These are phyloP conservation scores for Alternaria burnsii DNA, from an alignment of 2,329 filamentous ascomycete genomes.

Conservation along the genomic window DNA sequence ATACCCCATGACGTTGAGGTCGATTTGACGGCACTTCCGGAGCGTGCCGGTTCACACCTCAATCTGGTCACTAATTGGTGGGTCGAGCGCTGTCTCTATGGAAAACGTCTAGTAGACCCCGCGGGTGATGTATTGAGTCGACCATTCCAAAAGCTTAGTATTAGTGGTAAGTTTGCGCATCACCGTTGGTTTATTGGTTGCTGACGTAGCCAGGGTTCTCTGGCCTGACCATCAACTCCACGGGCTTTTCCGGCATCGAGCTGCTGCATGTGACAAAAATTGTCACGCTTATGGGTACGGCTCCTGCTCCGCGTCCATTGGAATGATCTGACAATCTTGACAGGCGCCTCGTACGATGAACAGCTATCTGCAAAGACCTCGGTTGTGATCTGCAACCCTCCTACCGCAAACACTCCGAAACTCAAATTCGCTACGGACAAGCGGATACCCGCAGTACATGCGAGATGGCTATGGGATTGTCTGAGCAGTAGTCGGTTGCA, in stretches of 20 bases:
- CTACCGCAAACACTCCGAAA: conserved; percentile 73
- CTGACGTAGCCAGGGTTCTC: conserved; percentile 64
- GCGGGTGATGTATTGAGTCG: conserved; percentile 75
- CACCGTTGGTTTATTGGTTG: conserved; percentile 11
- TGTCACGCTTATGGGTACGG: conserved; percentile 72
- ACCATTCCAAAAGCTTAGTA: conserved; percentile 76
- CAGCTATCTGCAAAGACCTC: conserved; percentile 75
- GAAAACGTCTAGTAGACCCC: conserved; percentile 75
- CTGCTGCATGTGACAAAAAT: conserved; percentile 83
- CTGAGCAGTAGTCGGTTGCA: conserved; percentile 64
- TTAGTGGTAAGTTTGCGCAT: conserved; percentile 57
- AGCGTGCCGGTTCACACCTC: conserved; percentile 42
- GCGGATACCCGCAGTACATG: conserved; percentile 80
- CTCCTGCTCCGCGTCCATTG: conserved; percentile 11
- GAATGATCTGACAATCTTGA: conserved; percentile 24
- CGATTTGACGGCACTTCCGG: conserved; percentile 46
- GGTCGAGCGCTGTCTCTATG: conserved; percentile 86
- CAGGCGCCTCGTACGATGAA: conserved; percentile 81
- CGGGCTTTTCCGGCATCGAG: conserved; percentile 84
- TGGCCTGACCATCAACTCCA: conserved; percentile 77
- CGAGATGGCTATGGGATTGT: conserved; percentile 86
- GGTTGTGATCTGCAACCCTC: conserved; percentile 76
- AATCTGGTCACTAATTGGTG: conserved; percentile 84
- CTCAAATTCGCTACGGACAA: conserved; percentile 77
- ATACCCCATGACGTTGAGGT: conserved; percentile 56